Evolutionary conservation across 2,329 filamentous ascomycete species (phyloP).

Genomic region (Trichoderma polysporum): DNA sequence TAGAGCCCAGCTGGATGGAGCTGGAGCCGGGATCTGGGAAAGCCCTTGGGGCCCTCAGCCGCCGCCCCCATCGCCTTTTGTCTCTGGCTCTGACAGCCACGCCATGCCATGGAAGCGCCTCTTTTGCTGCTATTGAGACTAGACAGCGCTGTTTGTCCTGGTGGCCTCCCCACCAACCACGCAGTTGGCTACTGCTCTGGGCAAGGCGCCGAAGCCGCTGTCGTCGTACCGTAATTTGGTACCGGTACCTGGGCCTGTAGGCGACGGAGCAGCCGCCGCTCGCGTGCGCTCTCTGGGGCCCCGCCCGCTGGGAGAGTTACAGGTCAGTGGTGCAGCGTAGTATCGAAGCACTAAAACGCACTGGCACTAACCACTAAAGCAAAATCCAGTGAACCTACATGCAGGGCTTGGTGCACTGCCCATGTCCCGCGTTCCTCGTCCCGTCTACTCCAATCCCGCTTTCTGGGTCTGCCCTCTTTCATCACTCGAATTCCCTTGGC

Average conservation of each 20-base stretch:
- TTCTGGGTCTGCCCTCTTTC: not conserved
- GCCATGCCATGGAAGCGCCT: slow-evolving; percentile 12
- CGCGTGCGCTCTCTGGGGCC: slow-evolving; percentile 18
- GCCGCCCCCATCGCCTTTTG: not conserved
- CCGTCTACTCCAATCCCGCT: not conserved
- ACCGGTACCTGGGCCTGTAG: slow-evolving; percentile 9
- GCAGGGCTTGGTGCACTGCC: not conserved
- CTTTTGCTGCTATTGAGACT: not conserved
- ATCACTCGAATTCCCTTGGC: not conserved
- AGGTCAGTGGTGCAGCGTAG: not conserved
- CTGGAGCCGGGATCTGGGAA: slow-evolving; percentile 5
- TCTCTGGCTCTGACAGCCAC: slow-evolving; percentile 1
- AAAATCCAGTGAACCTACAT: not conserved
- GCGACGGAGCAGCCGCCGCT: slow-evolving; percentile 12
- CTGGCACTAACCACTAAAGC: not conserved
- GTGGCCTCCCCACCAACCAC: slow-evolving; percentile 21
- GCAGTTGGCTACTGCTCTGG: slow-evolving; percentile 20
- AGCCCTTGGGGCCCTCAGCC: not conserved
- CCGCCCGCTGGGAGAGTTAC: slow-evolving; percentile 13
- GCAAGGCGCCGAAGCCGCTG: slow-evolving; percentile 15
- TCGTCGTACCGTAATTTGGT: not conserved
- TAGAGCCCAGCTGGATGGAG: not conserved
- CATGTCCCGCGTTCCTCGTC: not conserved
- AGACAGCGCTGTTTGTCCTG: not conserved
- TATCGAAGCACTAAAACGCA: not conserved